These are phyloP conservation scores for Collybia sp. DNA, from an alignment of 768 basidiomycete species.

Conservation along the genomic window DNA sequence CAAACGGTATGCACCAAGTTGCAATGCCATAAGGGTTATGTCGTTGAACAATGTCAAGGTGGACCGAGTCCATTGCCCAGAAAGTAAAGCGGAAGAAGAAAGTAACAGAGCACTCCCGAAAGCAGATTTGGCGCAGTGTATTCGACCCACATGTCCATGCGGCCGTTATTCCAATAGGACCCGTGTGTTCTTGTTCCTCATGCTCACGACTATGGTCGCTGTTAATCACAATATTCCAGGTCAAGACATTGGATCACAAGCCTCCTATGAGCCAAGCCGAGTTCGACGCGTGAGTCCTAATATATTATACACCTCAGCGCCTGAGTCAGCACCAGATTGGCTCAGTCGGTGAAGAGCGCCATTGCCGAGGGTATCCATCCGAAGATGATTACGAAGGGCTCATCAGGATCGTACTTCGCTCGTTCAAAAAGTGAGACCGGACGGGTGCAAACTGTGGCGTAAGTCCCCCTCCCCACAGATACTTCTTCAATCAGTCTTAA, in stretches of 20 bases:
- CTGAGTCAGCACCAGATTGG: conserved; percentile 36
- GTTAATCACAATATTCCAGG: conserved; percentile 26
- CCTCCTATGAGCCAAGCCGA: conserved; percentile 69
- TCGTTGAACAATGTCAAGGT: conserved; percentile 34
- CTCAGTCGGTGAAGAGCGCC: conserved; percentile 61
- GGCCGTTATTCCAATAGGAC: conserved; percentile 23
- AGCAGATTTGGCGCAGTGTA: conserved; percentile 75
- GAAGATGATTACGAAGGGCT: conserved; percentile 88
- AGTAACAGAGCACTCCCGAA: conserved; percentile 58
- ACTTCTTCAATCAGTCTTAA: no score
- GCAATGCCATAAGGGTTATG: conserved; percentile 1
- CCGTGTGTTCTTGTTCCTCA: conserved; percentile 25
- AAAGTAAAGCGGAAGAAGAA: conserved; percentile 81
- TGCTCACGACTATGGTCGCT: conserved; percentile 4
- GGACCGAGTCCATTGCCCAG: conserved; percentile 85
- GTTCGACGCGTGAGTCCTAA: conserved; percentile 57
- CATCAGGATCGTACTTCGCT: conserved; percentile 91
- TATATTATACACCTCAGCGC: conserved; percentile 1
- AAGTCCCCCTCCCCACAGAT: conserved; percentile 21
- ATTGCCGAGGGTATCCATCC: conserved; percentile 80
- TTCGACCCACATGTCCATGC: conserved; percentile 60
- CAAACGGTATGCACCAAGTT: conserved; percentile 49
- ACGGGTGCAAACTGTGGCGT: conserved; percentile 77
- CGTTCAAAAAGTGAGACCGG: conserved; percentile 68
- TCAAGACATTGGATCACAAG: conserved; percentile 80